Base-by-base conservation (phyloP, 202 grass and related monocot species). In the Eragrostis tef region DNA sequence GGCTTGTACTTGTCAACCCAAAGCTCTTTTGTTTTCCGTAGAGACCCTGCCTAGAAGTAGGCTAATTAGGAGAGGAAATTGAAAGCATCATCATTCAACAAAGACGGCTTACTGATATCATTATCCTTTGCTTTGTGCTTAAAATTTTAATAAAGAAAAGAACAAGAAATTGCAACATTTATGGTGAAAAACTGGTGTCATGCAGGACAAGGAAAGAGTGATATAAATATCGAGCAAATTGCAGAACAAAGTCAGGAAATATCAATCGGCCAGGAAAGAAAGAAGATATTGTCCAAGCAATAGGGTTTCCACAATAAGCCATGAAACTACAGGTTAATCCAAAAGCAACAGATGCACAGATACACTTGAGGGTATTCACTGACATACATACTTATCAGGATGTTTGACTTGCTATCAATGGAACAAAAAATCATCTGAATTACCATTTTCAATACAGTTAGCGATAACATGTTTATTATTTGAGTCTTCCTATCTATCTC, bases 1-100 rank as follows among this genome's bases (percentile, higher is more conserved):
- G 95, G 95, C 69, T 83, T 87, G 77, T 98, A 87, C 85, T 98
- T 98, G 50, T 98, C 95, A 88, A 89, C 83, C 92, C 95, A 98
- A 56, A 98, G 90, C 83, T 94, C 92, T 81, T 89, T 85, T 16
- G 46, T 69, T 74, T 93, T 66, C 64, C 17, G 54, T 63, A 79
- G 77, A 88, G 74, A 73, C 64, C 86, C 94, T 97, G 89, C 78
- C 82, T 87, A 85, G 85, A 90, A 86, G 78, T 78, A 88, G 53
- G 19, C 65, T 81, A 83, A 71, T 93, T 75, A 93, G 80, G 42
- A 86, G 19, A 90, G 48, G 62, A 59, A 60, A 62, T 44, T 8
- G 14, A 63, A 81, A 76, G 9, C 39, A 36, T 67, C 27, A 59
- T 36, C 24, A 22, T 66, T 39, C 73, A 73, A 44, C 29, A 17